Evolutionary conservation across 345 rosid species (phyloP).

Genomic region (Salix brachista): DNA sequence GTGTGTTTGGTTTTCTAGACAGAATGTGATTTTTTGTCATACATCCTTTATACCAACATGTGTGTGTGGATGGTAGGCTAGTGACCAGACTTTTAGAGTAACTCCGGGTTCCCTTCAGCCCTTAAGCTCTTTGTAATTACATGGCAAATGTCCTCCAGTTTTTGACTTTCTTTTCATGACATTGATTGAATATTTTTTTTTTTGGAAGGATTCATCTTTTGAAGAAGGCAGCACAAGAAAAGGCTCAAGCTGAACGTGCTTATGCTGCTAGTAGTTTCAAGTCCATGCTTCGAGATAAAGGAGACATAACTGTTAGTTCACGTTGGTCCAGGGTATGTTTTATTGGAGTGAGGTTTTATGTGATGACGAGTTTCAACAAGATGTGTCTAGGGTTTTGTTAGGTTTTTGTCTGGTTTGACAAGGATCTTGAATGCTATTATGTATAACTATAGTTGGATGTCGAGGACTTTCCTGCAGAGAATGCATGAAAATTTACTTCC

Average conservation of each 20-base stretch:
- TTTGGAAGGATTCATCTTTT: conserved; percentile 63
- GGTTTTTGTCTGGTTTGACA: neutral
- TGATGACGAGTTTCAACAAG: neutral
- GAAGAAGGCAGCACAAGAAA: conserved; percentile 72
- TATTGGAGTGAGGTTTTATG: neutral
- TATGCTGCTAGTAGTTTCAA: conserved; percentile 70
- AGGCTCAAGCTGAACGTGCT: conserved; percentile 66
- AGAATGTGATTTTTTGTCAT: conserved; percentile 21
- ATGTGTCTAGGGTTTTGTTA: neutral
- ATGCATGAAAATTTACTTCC: neutral
- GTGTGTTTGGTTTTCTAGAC: conserved; percentile 19
- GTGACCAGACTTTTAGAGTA: conserved; percentile 25
- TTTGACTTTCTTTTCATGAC: neutral
- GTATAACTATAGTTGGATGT: neutral
- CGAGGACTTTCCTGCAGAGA: neutral
- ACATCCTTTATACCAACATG: conserved; percentile 28
- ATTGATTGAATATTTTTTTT: neutral
- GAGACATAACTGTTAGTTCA: conserved; percentile 57
- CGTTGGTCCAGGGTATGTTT: conserved; percentile 84
- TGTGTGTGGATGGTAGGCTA: conserved; percentile 29
- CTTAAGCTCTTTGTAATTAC: conserved; percentile 24
- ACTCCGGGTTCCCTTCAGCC: conserved; percentile 23
- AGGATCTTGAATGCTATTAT: neutral
- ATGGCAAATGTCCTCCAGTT: conserved; percentile 2
- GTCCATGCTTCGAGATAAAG: conserved; percentile 70